A percentile compares a stretch with the other conserved stretches of the same genome.
Conservation (phyloP, 2,329 filamentous ascomycete genomes). For the Penicillium brevicompactum region DNA sequence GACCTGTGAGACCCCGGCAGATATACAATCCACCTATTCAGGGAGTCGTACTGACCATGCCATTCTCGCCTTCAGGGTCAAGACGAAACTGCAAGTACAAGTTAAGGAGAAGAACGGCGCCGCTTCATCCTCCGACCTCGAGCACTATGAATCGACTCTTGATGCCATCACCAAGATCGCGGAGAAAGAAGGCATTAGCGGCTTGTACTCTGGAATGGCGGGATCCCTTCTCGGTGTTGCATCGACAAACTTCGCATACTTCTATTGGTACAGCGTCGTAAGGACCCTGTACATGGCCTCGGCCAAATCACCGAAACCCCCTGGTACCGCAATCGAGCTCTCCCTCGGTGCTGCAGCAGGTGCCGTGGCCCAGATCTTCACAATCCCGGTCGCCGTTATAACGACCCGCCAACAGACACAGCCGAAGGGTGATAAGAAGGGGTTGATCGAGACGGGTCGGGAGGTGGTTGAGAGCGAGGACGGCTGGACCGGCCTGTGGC, state of each 20-base stretch:
- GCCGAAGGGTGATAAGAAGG: conserved; percentile 78
- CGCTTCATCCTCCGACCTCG: conserved; percentile 51
- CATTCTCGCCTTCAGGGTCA: conserved; percentile 65
- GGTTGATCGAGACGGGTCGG: conserved; percentile 79
- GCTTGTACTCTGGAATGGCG: conserved; percentile 86
- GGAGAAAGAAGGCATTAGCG: conserved; percentile 74
- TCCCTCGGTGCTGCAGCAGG: conserved; percentile 83
- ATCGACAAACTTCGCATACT: conserved; percentile 98
- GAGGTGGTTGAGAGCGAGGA: conserved; percentile 92
- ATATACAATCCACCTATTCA: background rate
- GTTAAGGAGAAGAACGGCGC: conserved; percentile 64
- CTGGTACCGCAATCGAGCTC: conserved; percentile 80
- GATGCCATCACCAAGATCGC: conserved; percentile 87
- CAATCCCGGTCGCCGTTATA: conserved; percentile 92
- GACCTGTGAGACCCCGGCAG: conserved; percentile 72
- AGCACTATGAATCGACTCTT: conserved; percentile 83
- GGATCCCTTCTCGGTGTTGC: conserved; percentile 88
- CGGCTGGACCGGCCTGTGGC: conserved; percentile 86
- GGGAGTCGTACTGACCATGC: conserved; percentile 16
- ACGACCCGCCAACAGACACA: conserved; percentile 97
- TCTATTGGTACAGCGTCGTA: conserved; percentile 96
- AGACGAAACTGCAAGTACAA: conserved; percentile 94
- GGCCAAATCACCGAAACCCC: conserved; percentile 61
- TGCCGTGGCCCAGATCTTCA: conserved; percentile 90
- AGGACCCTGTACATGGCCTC: conserved; percentile 73